A percentile compares a stretch with the other conserved stretches of the same genome.
phyloP scores from a whole-genome alignment of 2,329 filamentous ascomycete genomes.

The Aspergillus versicolor region DNA sequence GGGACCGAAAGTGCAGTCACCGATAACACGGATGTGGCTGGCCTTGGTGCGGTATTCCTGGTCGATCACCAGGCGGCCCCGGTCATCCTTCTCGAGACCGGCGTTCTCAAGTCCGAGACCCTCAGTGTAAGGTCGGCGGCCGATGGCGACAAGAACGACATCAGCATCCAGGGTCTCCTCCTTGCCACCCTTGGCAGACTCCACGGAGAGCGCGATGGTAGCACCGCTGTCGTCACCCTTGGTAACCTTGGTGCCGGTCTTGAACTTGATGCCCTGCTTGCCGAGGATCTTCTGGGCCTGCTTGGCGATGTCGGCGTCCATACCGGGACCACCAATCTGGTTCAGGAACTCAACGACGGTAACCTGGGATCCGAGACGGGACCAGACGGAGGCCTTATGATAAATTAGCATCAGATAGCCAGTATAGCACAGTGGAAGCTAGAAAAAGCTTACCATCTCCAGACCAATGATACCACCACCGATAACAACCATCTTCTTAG shows the following conservation, averaged over 20 bases:
- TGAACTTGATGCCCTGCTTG: conserved; percentile 98
- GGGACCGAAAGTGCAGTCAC: conserved; percentile 93
- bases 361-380: conserved; percentile 85
- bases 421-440: background rate
- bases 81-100: conserved; percentile 71
- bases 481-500: conserved; percentile 95
- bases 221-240: conserved; percentile 78
- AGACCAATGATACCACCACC: conserved; percentile 98
- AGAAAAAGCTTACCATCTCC: conserved; percentile 71
- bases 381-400: conserved; percentile 82
- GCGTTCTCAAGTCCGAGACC: conserved; percentile 93
- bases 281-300: conserved; percentile 84
- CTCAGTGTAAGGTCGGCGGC: conserved; percentile 88
- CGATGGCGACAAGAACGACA: conserved; percentile 94
- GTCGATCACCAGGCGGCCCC: conserved; percentile 93
- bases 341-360: conserved; percentile 96
- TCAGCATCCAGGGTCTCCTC: conserved; percentile 88
- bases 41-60: conserved; percentile 98
- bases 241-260: conserved; percentile 92
- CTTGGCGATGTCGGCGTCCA: conserved; percentile 94
- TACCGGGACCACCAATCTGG: conserved; percentile 95
- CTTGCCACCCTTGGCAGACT: conserved; percentile 96
- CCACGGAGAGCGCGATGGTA: conserved; percentile 76
- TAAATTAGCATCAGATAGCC: background rate
- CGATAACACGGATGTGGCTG: conserved; percentile 93